phyloP scores from a whole-genome alignment of 495 filamentous ascomycete genomes.

The Penicillium manginii region DNA sequence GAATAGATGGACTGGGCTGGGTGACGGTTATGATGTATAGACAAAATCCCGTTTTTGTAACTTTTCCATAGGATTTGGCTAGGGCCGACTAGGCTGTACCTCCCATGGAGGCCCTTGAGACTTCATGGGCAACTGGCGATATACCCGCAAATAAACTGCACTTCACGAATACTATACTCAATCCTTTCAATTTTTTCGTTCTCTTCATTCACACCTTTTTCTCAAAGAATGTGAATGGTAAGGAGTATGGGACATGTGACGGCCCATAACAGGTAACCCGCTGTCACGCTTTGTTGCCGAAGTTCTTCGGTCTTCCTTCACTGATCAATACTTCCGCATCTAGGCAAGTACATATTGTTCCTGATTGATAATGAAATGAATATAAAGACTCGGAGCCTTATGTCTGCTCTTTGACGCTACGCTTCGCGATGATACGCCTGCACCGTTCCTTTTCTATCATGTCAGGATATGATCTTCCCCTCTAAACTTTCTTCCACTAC shows the following conservation, averaged over 20 bases:
- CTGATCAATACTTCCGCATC: conserved; percentile 32
- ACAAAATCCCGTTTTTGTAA: background rate
- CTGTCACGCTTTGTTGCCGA: background rate
- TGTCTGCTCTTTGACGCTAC: background rate
- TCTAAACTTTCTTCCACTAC: background rate
- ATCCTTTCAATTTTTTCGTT: background rate
- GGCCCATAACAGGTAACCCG: background rate
- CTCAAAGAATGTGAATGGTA: too few relatives aligned
- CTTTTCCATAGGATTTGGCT: background rate
- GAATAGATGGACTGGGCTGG: background rate
- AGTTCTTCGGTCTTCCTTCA: conserved; percentile 20
- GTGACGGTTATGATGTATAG: background rate
- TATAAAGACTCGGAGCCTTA: background rate
- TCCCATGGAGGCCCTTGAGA: background rate
- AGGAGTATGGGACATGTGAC: conserved; percentile 1
- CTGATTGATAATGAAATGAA: background rate
- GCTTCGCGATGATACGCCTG: background rate
- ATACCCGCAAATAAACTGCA: conserved; percentile 31
- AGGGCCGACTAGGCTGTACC: background rate
- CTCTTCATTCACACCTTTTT: background rate
- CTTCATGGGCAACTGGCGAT: conserved; percentile 9
- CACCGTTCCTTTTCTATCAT: conserved; percentile 12
- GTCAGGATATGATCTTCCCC: background rate
- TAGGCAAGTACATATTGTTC: conserved; percentile 13
- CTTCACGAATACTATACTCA: conserved; percentile 9